phyloP scores from a whole-genome alignment of 83 land plant species.

The Diphasiastrum complanatum region DNA sequence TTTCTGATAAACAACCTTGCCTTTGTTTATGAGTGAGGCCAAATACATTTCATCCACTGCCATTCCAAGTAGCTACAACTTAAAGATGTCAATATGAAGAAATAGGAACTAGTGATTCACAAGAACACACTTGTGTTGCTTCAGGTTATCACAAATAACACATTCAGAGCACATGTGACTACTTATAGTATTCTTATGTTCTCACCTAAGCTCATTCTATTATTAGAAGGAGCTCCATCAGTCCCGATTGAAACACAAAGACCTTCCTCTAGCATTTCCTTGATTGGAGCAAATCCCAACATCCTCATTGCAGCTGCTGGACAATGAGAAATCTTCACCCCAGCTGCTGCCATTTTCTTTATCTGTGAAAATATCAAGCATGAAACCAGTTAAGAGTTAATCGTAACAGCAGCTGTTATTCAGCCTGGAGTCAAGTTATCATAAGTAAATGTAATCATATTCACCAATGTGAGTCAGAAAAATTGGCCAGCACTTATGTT shows the following conservation, averaged over 20 bases:
- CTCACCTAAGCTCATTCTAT: slow-evolving; percentile 94
- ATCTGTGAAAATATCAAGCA: slow-evolving; percentile 36
- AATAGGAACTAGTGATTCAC: not conserved
- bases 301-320: slow-evolving; percentile 97
- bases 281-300: slow-evolving; percentile 92
- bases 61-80: not conserved
- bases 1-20: slow-evolving; percentile 49
- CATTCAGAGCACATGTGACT: too few relatives aligned
- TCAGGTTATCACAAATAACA: too few relatives aligned
- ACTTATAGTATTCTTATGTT: too few relatives aligned
- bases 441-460: too few relatives aligned
- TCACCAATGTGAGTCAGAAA: too few relatives aligned
- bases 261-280: slow-evolving; percentile 71
- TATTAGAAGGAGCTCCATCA: slow-evolving; percentile 97
- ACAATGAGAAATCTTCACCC: slow-evolving; percentile 90
- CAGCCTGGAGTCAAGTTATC: too few relatives aligned
- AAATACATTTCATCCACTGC: slow-evolving; percentile 97
- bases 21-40: slow-evolving; percentile 94
- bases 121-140: not conserved
- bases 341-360: slow-evolving; percentile 50
- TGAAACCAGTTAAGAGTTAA: not conserved
- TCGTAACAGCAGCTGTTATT: not conserved
- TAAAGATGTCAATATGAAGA: not conserved
- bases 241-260: slow-evolving; percentile 94
- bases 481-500: too few relatives aligned